Percentiles rank a stretch among this genome's conserved stretches.
These are phyloP conservation scores for Trifolium subterraneum DNA, from an alignment of 306 rosid species.

Conservation along the genomic window DNA sequence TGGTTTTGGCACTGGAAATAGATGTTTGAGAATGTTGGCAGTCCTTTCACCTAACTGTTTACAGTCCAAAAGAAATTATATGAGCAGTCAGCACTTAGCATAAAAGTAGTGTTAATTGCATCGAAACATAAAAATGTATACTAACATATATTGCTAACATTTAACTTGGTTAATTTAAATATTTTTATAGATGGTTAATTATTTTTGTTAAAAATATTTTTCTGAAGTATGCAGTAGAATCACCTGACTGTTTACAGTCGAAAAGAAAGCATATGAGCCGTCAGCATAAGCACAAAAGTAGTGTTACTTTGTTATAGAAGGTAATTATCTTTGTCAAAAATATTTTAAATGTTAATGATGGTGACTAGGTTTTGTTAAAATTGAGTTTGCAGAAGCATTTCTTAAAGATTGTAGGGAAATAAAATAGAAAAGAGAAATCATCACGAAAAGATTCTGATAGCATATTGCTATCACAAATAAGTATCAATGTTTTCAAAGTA, in stretches of 20 bases:
- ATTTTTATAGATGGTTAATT: neutral
- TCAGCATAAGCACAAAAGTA: conserved; percentile 31
- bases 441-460: neutral
- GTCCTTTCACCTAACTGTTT: conserved; percentile 84
- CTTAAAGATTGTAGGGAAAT: neutral
- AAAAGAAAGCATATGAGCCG: conserved; percentile 30
- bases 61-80: conserved; percentile 40
- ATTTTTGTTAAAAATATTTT: conserved; percentile 46
- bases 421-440: neutral
- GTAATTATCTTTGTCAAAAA: neutral
- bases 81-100: conserved; percentile 29
- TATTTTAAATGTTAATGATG: neutral
- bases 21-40: conserved; percentile 81
- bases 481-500: neutral
- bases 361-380: neutral
- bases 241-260: conserved; percentile 63
- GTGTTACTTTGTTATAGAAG: neutral
- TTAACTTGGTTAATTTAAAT: no score
- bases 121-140: no score
- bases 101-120: conserved; percentile 19
- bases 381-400: conserved; percentile 17
- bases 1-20: conserved; percentile 92
- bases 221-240: conserved; percentile 72
- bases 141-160: no score
- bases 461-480: neutral